Evolutionary conservation across 257 asterid species (phyloP).

Genomic region (Plantago major): DNA sequence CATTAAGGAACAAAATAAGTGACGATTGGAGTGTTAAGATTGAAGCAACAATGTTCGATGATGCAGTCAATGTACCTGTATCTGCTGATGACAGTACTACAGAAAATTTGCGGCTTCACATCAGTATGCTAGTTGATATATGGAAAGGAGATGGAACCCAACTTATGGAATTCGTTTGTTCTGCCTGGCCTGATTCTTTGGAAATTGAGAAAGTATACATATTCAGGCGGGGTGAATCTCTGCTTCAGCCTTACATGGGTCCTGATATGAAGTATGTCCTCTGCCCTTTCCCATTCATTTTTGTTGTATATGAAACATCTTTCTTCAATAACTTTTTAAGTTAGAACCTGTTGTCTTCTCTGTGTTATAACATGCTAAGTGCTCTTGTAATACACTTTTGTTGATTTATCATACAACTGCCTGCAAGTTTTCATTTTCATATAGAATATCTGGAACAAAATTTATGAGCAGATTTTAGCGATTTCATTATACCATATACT

Average conservation of each 20-base stretch:
- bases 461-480: too few relatives aligned
- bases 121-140: slow-evolving; percentile 49
- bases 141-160: slow-evolving; percentile 41
- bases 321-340: not conserved
- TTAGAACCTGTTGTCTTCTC: not conserved
- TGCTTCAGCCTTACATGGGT: slow-evolving; percentile 50
- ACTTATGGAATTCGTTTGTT: slow-evolving; percentile 48
- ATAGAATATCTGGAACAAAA: too few relatives aligned
- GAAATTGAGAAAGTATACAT: slow-evolving; percentile 52
- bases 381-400: slow-evolving; percentile 1
- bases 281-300: slow-evolving; percentile 1
- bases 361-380: not conserved
- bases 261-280: slow-evolving; percentile 44
- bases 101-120: slow-evolving; percentile 37
- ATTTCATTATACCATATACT: too few relatives aligned
- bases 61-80: slow-evolving; percentile 21
- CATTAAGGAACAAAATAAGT: slow-evolving; percentile 30
- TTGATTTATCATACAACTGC: not conserved
- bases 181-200: slow-evolving; percentile 51
- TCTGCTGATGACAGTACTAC: slow-evolving; percentile 27
- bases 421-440: not conserved
- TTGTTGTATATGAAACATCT: not conserved
- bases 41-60: slow-evolving; percentile 64
- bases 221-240: slow-evolving; percentile 24
- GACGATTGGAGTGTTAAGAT: slow-evolving; percentile 44